Percentiles rank a stretch among this genome's conserved stretches.
These are phyloP conservation scores for Lignosus rhinocerotis DNA, from an alignment of 1,284 basidiomycete species.

Conservation along the genomic window DNA sequence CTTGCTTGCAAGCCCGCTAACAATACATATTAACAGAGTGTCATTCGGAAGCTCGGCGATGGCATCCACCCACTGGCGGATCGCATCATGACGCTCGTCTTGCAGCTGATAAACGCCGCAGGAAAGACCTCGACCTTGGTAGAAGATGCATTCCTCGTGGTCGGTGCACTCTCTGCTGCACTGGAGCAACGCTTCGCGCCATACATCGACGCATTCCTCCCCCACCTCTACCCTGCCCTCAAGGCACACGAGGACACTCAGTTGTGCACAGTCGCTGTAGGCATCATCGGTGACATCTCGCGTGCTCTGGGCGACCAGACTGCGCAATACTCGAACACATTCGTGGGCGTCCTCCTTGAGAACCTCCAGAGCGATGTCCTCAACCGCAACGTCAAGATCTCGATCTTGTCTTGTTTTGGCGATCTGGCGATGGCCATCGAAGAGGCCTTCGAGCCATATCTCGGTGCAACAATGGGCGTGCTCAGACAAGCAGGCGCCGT, in stretches of 20 bases:
- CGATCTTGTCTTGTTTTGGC: constrained; percentile 93
- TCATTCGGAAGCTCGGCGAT: constrained; percentile 81
- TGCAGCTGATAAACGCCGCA: constrained; percentile 84
- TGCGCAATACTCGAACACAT: constrained; percentile 79
- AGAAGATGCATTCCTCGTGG: constrained; percentile 95
- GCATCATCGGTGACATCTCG: constrained; percentile 94
- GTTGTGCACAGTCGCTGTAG: constrained; percentile 93
- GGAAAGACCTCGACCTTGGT: constrained; percentile 95
- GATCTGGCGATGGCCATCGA: constrained; percentile 96
- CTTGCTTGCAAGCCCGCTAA: not conserved
- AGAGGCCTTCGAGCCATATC: constrained; percentile 83
- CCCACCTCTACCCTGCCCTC: constrained; percentile 88
- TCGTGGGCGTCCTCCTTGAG: constrained; percentile 91
- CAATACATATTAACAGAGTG: constrained; percentile 50
- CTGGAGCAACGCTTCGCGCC: constrained; percentile 86
- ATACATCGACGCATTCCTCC: constrained; percentile 90
- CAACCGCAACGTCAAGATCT: constrained; percentile 95
- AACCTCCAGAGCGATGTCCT: constrained; percentile 91
- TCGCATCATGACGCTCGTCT: constrained; percentile 91
- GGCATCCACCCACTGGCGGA: constrained; percentile 91
- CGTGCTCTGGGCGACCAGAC: constrained; percentile 88
- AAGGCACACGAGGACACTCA: constrained; percentile 94
- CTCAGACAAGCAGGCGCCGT: constrained; percentile 88
- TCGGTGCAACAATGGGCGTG: constrained; percentile 90
- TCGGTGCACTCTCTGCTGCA: constrained; percentile 87